phyloP scores from a whole-genome alignment of 148 eudicot species.

The Tetragonia tetragonoides region DNA sequence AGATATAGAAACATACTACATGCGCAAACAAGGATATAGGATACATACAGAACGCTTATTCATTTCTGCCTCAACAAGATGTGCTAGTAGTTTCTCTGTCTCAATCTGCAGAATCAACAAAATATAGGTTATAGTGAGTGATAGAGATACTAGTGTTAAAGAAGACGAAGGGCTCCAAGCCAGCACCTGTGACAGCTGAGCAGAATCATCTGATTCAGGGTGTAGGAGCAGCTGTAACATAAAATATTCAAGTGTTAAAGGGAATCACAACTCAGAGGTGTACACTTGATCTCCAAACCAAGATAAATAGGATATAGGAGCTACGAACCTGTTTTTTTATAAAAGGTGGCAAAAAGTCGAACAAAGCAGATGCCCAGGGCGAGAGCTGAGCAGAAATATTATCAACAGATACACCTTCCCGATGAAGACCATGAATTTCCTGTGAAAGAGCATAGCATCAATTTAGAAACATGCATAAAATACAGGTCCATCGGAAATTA shows the following conservation, averaged over 20 bases:
- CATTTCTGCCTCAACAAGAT: conserved; percentile 93
- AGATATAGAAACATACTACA: neutral
- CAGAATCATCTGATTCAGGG: conserved; percentile 98
- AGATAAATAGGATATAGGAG: neutral
- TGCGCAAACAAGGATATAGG: neutral
- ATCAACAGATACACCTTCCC: conserved; percentile 78
- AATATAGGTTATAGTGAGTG: neutral
- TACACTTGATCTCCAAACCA: neutral
- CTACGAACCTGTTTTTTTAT: conserved; percentile 70
- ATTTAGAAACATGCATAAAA: neutral
- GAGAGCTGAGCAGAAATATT: conserved; percentile 80
- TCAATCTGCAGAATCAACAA: conserved; percentile 67
- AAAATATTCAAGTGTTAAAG: conserved; percentile 11
- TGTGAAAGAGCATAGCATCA: conserved; percentile 25
- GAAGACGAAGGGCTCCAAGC: conserved; percentile 10
- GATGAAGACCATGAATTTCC: conserved; percentile 87
- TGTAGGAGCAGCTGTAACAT: conserved; percentile 78
- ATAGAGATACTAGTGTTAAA: neutral
- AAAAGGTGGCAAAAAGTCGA: conserved; percentile 88
- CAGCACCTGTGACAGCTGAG: conserved; percentile 93
- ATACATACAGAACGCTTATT: conserved; percentile 79
- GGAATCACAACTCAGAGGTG: neutral
- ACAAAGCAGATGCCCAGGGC: conserved; percentile 98
- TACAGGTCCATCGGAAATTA: neutral
- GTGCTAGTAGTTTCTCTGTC: conserved; percentile 89